Conservation (phyloP, 441 rosid species). For the Cnidoscolus chayamansa region DNA sequence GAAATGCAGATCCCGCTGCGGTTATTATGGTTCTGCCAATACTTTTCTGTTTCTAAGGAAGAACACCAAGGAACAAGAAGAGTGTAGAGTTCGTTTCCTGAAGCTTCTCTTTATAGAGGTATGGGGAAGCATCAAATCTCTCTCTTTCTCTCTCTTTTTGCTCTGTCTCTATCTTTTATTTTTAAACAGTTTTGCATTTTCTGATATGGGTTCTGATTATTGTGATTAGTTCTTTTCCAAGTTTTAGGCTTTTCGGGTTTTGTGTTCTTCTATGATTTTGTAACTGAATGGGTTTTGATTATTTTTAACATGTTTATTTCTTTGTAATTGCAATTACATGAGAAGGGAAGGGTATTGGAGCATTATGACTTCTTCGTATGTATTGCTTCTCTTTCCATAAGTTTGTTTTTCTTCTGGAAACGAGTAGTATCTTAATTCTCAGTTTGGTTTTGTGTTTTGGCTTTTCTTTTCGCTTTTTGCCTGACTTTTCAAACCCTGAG, state of each 20-base stretch:
- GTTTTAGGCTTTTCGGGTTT: background rate
- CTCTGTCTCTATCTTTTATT: background rate
- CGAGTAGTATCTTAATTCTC: background rate
- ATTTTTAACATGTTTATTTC: background rate
- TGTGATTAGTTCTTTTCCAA: background rate
- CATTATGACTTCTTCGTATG: background rate
- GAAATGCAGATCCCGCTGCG: too few relatives aligned
- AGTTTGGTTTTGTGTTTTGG: too few relatives aligned
- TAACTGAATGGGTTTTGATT: background rate
- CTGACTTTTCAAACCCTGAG: background rate
- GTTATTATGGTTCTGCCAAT: too few relatives aligned
- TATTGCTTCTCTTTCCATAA: background rate
- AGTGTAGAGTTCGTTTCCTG: background rate
- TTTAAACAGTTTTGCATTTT: background rate
- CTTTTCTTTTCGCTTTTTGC: background rate
- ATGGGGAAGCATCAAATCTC: background rate
- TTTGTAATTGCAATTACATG: background rate
- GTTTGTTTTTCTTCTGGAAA: background rate
- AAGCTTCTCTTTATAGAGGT: background rate
- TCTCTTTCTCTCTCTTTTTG: background rate
- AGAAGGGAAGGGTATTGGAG: background rate
- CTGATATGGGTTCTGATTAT: background rate
- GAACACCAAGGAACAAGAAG: background rate
- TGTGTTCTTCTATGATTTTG: background rate
- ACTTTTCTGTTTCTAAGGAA: background rate